Evolutionary conservation across 2,329 filamentous ascomycete genomes (phyloP), one percentile per base, ranked within the genome.

Genomic region (Myrmaecium sp.): DNA sequence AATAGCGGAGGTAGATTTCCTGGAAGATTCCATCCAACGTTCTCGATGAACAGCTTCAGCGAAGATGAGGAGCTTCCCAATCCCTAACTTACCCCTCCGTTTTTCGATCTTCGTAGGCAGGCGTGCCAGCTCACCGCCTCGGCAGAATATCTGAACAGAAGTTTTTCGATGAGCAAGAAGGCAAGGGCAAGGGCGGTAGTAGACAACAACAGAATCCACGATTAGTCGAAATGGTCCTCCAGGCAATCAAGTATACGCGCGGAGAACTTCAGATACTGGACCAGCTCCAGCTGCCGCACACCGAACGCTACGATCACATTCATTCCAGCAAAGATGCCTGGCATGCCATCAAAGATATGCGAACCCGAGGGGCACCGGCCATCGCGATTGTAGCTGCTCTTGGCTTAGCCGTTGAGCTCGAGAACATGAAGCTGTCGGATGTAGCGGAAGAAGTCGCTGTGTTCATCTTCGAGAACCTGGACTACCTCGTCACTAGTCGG

Each of bases 371-470:
- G 21, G 89, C 89, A 4, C 89, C 89, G 1, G 89, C 89, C 23
- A 98, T 98, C 49, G 89, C 89, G 23, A 95, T 98, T 36, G 89
- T 98, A n/a, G 89, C 89, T 13, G 80, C 79, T 12, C 66, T 98
- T 17, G 75, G 80, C 2, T 67, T 94, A 18, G 84, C 83, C 2
- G 80, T 93, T 6, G 86, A 95, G 50, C 55, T 95, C 6, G 60
- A 71, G 26, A 66, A 67, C 5, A 64, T 64, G 32, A 60, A 58
- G 36, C 39, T 63, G 5, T 55, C 66, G 1, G 35, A 53, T 17
- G 51, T 58, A 4, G 63, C 68, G 0, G 70, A 77, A 25, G 66
- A 77, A 26, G 68, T 84, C 23, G 54, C 54, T 27, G 39, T 65
- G 2, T 78, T 79, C 47, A 80, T 94, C 36, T 60, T 74, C 31